A percentile compares a stretch with the other conserved stretches of the same genome.
phyloP scores from a whole-genome alignment of 2,329 filamentous ascomycete genomes.

The Berkeleyomyces rouxiae region DNA sequence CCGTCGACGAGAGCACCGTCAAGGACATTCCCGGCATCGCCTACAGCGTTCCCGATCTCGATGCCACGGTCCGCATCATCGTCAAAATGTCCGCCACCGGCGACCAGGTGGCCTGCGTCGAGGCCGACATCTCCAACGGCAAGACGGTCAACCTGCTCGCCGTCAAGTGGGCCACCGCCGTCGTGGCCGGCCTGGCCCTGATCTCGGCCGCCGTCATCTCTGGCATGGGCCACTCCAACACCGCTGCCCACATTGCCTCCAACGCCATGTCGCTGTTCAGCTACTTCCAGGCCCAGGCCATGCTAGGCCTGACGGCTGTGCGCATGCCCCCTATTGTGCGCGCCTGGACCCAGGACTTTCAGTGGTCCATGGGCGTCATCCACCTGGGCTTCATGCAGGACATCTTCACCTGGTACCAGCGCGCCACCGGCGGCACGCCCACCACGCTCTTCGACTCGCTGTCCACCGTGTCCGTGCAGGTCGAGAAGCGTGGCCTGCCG shows the following conservation, averaged over 20 bases:
- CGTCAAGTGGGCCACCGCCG: slow-evolving; percentile 77
- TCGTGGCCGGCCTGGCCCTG: slow-evolving; percentile 72
- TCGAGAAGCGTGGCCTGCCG: slow-evolving; percentile 45
- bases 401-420: slow-evolving; percentile 91
- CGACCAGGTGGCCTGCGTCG: slow-evolving; percentile 63
- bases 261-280: slow-evolving; percentile 87
- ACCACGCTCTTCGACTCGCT: slow-evolving; percentile 62
- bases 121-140: slow-evolving; percentile 75
- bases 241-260: slow-evolving; percentile 82
- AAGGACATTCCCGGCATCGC: slow-evolving; percentile 62
- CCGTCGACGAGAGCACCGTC: slow-evolving; percentile 39
- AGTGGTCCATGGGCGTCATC: slow-evolving; percentile 97
- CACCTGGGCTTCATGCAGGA: slow-evolving; percentile 70
- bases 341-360: slow-evolving; percentile 93
- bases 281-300: slow-evolving; percentile 88
- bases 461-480: slow-evolving; percentile 61
- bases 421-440: slow-evolving; percentile 74
- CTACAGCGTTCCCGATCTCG: slow-evolving; percentile 79
- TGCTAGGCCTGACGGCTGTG: slow-evolving; percentile 72
- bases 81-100: slow-evolving; percentile 53
- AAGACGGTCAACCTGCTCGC: slow-evolving; percentile 80
- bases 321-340: slow-evolving; percentile 72
- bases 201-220: slow-evolving; percentile 77
- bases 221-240: slow-evolving; percentile 81
- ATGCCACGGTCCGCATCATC: slow-evolving; percentile 66